Conservation (phyloP, 208 protist genomes). For the Trypanosoma boissoni region DNA sequence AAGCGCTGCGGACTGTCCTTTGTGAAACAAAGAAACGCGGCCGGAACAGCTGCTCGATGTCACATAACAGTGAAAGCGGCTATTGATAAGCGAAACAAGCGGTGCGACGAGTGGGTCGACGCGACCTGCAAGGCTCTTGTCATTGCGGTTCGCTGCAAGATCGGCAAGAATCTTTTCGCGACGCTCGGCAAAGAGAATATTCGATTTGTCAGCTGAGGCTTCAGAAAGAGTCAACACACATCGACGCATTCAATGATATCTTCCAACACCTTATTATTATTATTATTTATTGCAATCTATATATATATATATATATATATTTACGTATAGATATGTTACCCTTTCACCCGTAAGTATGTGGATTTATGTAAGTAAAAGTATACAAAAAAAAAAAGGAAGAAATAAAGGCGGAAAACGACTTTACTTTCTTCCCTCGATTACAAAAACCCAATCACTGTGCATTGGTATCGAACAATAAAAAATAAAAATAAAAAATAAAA, state of each 20-base stretch:
- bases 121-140: slow-evolving; percentile 73
- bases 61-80: slow-evolving; percentile 54
- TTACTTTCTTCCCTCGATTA: too few species aligned
- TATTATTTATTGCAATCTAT: too few species aligned
- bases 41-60: slow-evolving; percentile 81
- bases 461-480: not conserved
- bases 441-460: too few species aligned
- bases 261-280: too few species aligned
- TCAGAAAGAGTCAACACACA: not conserved
- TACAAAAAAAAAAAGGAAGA: not conserved
- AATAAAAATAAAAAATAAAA: slow-evolving; percentile 5
- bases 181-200: slow-evolving; percentile 33
- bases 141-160: slow-evolving; percentile 49
- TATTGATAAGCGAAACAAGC: slow-evolving; percentile 59
- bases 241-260: slow-evolving; percentile 15
- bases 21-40: slow-evolving; percentile 72
- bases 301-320: too few species aligned
- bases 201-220: not conserved
- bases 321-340: too few species aligned
- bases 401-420: not conserved
- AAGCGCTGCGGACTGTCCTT: slow-evolving; percentile 28
- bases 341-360: too few species aligned
- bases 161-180: slow-evolving; percentile 46
- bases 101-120: slow-evolving; percentile 55
- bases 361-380: too few species aligned